Evolutionary conservation across 2,329 filamentous ascomycete species (phyloP).

Genomic region (Ophiostoma ulmi): DNA sequence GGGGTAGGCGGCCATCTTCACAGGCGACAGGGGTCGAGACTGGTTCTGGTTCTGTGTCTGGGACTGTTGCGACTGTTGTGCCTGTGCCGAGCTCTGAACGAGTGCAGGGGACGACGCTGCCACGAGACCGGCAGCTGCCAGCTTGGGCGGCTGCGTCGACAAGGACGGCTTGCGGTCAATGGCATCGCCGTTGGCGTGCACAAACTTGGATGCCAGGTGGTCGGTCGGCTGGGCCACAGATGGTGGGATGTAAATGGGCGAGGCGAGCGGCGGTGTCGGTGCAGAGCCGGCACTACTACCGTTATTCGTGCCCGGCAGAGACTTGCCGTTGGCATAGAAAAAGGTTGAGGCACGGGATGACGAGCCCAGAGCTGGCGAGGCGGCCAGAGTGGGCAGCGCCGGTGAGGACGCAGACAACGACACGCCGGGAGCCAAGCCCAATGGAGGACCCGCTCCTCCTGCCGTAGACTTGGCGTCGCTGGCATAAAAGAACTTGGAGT

Average conservation of each 20-base stretch:
- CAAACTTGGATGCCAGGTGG: slow-evolving; percentile 57
- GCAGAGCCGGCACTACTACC: background rate
- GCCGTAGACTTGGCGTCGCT: slow-evolving; percentile 55
- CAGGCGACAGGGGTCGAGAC: slow-evolving; percentile 49
- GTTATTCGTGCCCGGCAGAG: slow-evolving; percentile 32
- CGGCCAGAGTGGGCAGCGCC: background rate
- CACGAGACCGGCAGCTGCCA: background rate
- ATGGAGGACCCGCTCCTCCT: background rate
- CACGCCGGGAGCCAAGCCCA: slow-evolving; percentile 20
- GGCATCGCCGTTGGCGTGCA: slow-evolving; percentile 63
- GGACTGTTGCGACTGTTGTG: background rate
- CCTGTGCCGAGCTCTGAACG: background rate
- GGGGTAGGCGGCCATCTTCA: slow-evolving; percentile 36
- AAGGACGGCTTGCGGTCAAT: slow-evolving; percentile 32
- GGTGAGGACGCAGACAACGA: slow-evolving; percentile 18
- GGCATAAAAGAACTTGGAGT: slow-evolving; percentile 86
- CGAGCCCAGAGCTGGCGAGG: slow-evolving; percentile 30
- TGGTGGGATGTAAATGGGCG: slow-evolving; percentile 26
- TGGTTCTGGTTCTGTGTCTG: slow-evolving; percentile 24
- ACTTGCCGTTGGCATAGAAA: slow-evolving; percentile 48
- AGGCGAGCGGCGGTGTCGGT: slow-evolving; percentile 9
- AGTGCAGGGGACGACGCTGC: background rate
- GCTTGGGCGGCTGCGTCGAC: slow-evolving; percentile 5
- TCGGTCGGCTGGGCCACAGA: background rate
- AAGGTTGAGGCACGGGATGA: slow-evolving; percentile 38